Percentiles rank a stretch among this genome's conserved stretches.
phyloP scores from a whole-genome alignment of 305 asterid species.

The Fraxinus sp. region DNA sequence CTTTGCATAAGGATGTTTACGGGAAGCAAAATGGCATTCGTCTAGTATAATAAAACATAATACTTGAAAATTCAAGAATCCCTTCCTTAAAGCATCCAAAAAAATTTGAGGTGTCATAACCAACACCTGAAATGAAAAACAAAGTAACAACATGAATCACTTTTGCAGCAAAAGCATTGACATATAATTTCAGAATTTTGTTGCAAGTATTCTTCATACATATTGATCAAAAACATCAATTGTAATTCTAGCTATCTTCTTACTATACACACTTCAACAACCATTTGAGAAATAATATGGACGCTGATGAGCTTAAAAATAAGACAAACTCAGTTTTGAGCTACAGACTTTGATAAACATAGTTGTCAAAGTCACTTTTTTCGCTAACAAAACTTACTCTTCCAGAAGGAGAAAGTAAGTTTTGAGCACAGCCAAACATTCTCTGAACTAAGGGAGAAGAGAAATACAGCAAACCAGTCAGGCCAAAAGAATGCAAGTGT shows the following conservation, averaged over 20 bases:
- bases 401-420: background rate
- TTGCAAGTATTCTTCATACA: background rate
- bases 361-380: background rate
- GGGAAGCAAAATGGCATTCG: conserved; percentile 78
- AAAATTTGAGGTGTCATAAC: conserved; percentile 94
- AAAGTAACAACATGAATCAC: conserved; percentile 8
- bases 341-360: background rate
- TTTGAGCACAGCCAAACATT: background rate
- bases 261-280: background rate
- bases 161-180: conserved; percentile 1
- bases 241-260: conserved; percentile 5
- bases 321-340: background rate
- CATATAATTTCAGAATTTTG: background rate
- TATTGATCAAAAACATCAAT: background rate
- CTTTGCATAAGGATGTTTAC: conserved; percentile 81
- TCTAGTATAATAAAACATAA: conserved; percentile 66
- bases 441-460: background rate
- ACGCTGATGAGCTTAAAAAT: background rate
- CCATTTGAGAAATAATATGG: background rate
- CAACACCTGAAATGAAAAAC: conserved; percentile 51
- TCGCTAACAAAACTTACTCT: background rate
- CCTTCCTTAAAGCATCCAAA: conserved; percentile 67
- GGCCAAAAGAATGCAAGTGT: background rate
- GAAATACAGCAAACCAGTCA: background rate
- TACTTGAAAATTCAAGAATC: conserved; percentile 46